phyloP scores from a whole-genome alignment of 306 rosid species.

The Betula pendula region DNA sequence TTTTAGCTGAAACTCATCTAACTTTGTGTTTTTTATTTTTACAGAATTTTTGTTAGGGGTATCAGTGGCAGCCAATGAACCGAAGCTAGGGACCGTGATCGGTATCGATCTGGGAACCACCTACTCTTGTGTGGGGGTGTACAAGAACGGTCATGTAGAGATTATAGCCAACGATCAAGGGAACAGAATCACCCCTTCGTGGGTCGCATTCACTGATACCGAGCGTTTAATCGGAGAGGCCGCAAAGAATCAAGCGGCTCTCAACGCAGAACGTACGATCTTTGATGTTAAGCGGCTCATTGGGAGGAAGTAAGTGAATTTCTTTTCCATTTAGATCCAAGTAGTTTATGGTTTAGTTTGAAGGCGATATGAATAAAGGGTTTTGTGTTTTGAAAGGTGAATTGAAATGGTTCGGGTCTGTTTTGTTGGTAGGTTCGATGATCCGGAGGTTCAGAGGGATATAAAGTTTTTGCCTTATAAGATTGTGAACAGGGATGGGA shows the following conservation, averaged over 20 bases:
- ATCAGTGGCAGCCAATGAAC: slow-evolving; percentile 23
- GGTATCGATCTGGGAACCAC: slow-evolving; percentile 64
- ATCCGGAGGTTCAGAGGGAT: slow-evolving; percentile 56
- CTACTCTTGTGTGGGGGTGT: slow-evolving; percentile 56
- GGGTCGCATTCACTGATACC: slow-evolving; percentile 55
- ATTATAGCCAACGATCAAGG: slow-evolving; percentile 66
- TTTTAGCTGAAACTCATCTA: not conserved
- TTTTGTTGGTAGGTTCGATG: slow-evolving; percentile 40
- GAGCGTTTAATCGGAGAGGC: slow-evolving; percentile 65
- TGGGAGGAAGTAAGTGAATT: slow-evolving; percentile 46
- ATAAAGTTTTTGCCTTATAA: slow-evolving; percentile 50
- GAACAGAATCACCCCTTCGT: slow-evolving; percentile 56
- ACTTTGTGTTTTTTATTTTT: not conserved
- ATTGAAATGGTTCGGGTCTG: slow-evolving; percentile 3
- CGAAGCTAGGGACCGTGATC: slow-evolving; percentile 40
- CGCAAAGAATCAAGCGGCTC: slow-evolving; percentile 60
- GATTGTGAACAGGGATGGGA: slow-evolving; percentile 54
- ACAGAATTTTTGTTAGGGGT: slow-evolving; percentile 35
- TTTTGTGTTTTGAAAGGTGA: not conserved
- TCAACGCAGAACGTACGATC: slow-evolving; percentile 48
- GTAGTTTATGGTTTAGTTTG: not conserved
- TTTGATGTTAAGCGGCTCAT: slow-evolving; percentile 58
- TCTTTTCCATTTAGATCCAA: not conserved
- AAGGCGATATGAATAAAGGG: not conserved
- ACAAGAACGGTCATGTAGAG: slow-evolving; percentile 49